phyloP scores from a whole-genome alignment of 306 rosid species.

The Prinsepia uniflora region DNA sequence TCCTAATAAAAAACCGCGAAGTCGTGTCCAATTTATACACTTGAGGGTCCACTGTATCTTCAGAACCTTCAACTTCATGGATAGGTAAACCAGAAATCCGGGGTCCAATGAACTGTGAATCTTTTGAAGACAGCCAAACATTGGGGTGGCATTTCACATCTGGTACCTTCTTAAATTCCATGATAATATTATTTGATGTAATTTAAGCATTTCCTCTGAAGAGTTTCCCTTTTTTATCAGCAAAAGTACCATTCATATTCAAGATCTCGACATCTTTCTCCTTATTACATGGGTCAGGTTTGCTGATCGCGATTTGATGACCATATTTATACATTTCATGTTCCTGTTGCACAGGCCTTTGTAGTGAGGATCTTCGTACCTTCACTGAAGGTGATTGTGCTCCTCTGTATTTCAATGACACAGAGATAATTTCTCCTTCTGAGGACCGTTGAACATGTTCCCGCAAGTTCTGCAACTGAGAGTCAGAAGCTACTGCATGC shows the following conservation, averaged over 20 bases:
- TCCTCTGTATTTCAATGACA: slow-evolving; percentile 25
- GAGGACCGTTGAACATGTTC: slow-evolving; percentile 38
- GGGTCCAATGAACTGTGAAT: slow-evolving; percentile 27
- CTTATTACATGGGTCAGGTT: slow-evolving; percentile 20
- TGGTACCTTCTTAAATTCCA: slow-evolving; percentile 25
- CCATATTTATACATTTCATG: slow-evolving; percentile 27
- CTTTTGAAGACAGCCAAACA: slow-evolving; percentile 32
- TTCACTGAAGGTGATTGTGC: slow-evolving; percentile 32
- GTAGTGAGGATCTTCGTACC: slow-evolving; percentile 40
- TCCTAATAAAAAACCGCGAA: slow-evolving; percentile 32
- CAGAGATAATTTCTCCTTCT: slow-evolving; percentile 19
- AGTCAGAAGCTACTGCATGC: slow-evolving; percentile 46
- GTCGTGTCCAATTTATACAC: slow-evolving; percentile 28
- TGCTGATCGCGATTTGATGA: slow-evolving; percentile 26
- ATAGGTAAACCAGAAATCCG: slow-evolving; percentile 24
- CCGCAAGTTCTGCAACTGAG: slow-evolving; percentile 51
- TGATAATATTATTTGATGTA: slow-evolving; percentile 22
- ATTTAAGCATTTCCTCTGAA: slow-evolving; percentile 27
- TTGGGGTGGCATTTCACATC: slow-evolving; percentile 35
- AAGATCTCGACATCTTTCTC: slow-evolving; percentile 33
- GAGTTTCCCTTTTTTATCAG: slow-evolving; percentile 21
- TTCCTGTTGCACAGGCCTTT: slow-evolving; percentile 30
- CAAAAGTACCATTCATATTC: slow-evolving; percentile 22
- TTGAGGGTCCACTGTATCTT: slow-evolving; percentile 17
- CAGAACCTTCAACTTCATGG: slow-evolving; percentile 28